These are phyloP conservation scores for Prunus mongolica DNA, from an alignment of 306 rosid genomes.

Conservation along the genomic window DNA sequence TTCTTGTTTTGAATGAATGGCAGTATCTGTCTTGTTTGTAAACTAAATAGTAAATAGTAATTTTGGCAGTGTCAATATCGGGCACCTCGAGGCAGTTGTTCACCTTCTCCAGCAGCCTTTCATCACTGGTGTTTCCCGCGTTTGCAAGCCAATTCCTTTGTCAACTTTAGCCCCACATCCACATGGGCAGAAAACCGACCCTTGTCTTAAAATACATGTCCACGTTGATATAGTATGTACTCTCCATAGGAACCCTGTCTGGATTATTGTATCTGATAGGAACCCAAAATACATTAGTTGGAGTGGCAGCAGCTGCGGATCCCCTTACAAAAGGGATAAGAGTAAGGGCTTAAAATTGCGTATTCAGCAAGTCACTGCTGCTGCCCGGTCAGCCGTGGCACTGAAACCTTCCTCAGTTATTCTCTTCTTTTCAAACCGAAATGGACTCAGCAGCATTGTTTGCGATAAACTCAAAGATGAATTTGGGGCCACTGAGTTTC, in stretches of 20 bases:
- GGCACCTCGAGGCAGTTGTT: constrained; percentile 80
- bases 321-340: constrained; percentile 14
- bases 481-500: constrained; percentile 52
- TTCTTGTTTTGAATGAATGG: not conserved
- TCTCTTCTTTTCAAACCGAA: constrained; percentile 71
- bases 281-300: constrained; percentile 73
- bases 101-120: constrained; percentile 80
- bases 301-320: constrained; percentile 21
- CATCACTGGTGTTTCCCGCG: constrained; percentile 77
- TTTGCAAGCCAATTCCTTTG: constrained; percentile 71
- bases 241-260: constrained; percentile 66
- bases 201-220: constrained; percentile 30
- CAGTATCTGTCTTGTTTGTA: not conserved
- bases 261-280: constrained; percentile 88
- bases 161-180: constrained; percentile 25
- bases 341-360: constrained; percentile 64
- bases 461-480: constrained; percentile 42
- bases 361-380: constrained; percentile 48
- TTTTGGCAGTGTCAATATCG: constrained; percentile 63
- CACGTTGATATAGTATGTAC: constrained; percentile 73
- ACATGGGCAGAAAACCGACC: constrained; percentile 14
- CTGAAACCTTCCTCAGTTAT: constrained; percentile 72
- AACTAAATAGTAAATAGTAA: not conserved
- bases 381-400: constrained; percentile 53
- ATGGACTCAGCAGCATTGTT: constrained; percentile 44